Evolutionary conservation across 2,329 filamentous ascomycete species (phyloP), one percentile per base, ranked within the genome.

Genomic region (Aspergillus ibericus): DNA sequence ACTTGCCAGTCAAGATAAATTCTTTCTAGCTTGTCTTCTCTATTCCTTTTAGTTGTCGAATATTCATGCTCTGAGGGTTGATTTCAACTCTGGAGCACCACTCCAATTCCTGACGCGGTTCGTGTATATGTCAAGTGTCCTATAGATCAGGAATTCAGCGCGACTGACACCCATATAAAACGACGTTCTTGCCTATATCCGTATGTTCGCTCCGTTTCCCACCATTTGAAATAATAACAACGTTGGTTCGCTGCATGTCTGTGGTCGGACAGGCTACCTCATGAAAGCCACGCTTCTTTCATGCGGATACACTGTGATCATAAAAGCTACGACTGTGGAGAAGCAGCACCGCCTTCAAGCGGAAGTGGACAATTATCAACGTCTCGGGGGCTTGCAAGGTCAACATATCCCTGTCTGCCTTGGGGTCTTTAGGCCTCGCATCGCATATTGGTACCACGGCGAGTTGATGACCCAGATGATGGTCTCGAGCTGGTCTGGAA

Each of bases 211-310:
- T n/a, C n/a, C n/a, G n/a, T n/a, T n/a, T n/a, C n/a, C n/a, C n/a
- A n/a, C n/a, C n/a, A n/a, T n/a, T n/a, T n/a, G n/a, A n/a, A n/a
- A n/a, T n/a, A n/a, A n/a, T n/a, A n/a, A n/a, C n/a, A n/a, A n/a
- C n/a, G n/a, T n/a, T n/a, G n/a, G n/a, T n/a, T n/a, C n/a, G 34
- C 48, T 73, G 6, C 55, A 70, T 10, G 46, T 72, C 13, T 54
- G 64, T 57, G 66, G 69, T 52, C 62, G 63, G 48, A 69, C 62
- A 13, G 66, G 68, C 8, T 71, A 63, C 44, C 59, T 73, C 2
- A 56, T 71, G n/a, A 70, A 70, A 58, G 62, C 70, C 13, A 69
- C 61, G 7, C 61, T 73, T 66, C 10, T 68, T 61, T 16, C 59
- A 64, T 29, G 65, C 65, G 22, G 22, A 42, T 74, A 73, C 13